Evolutionary conservation across 1,284 basidiomycete species (phyloP), one percentile per base, ranked within the genome.

Genomic region (Cryptococcus sp.): DNA sequence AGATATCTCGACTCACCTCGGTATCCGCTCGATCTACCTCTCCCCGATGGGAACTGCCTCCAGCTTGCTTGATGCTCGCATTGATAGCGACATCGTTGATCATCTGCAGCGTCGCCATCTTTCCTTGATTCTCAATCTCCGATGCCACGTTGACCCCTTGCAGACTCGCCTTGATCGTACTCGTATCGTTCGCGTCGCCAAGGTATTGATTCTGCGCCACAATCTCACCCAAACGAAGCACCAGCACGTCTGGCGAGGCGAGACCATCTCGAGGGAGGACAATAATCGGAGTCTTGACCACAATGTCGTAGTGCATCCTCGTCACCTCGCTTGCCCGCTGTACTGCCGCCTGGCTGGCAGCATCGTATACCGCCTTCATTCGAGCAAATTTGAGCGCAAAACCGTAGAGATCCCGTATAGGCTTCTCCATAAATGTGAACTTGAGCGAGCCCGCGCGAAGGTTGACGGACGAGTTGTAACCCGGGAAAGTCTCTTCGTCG

Each of bases 361-460:
- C 84, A 71, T 98, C 94, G 64, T 98, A 98, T 7, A 98, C 74
- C 2, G 87, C 87, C 74, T 95, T 95, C 61, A 97, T 81, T 56
- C 83, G 85, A 2, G 91, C 89, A 47, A 99, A 84, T 69, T 93
- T 90, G 59, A 82, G 76, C 47, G 92, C 75, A 75, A 94, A 99
- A 21, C 83, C 71, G 62, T 89, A 87, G 28, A 98, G 81, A 59
- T 87, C 84, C 47, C 84, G 88, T 22, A 97, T 77, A 7, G 93
- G 88, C 55, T 85, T 79, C 65, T 95, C 88, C 51, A 95, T 78
- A 71, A 92, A 92, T 53, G 89, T 85, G 56, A 97, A 78, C 62
- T 86, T 89, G 65, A 98, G 78, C 1, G 95, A 97, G 4, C 89
- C 94, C n/a, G 89, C 84, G 25, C 84, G 81, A 48, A 99, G 79